Evolutionary conservation across 129 eudicot genomes (phyloP).

Genomic region (Apium graveolens): DNA sequence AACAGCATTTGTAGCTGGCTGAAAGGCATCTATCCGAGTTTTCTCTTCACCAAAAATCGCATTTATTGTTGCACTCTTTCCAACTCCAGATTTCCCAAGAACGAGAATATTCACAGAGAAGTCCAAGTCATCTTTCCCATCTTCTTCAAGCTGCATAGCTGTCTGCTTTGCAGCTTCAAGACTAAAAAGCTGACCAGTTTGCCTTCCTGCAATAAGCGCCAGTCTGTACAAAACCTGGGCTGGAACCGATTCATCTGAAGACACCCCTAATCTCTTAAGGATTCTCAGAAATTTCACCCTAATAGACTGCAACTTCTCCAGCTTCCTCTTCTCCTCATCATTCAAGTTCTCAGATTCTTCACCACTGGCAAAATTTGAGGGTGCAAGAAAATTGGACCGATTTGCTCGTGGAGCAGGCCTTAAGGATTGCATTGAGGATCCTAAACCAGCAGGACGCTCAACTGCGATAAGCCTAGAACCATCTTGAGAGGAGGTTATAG

Average conservation of each 20-base stretch:
- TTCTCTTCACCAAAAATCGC: constrained; percentile 86
- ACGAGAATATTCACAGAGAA: constrained; percentile 67
- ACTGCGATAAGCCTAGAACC: constrained; percentile 84
- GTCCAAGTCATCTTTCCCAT: constrained; percentile 46
- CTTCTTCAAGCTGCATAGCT: constrained; percentile 69
- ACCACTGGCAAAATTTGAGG: constrained; percentile 23
- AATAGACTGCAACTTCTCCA: constrained; percentile 65
- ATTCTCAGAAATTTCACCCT: constrained; percentile 85
- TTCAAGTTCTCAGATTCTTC: constrained; percentile 53
- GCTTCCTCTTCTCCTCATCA: constrained; percentile 82
- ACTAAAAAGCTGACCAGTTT: constrained; percentile 47
- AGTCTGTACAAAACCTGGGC: constrained; percentile 82
- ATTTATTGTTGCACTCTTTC: constrained; percentile 95
- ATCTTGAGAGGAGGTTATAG: constrained; percentile 71
- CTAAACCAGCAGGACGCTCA: constrained; percentile 94
- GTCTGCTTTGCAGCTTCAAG: constrained; percentile 68
- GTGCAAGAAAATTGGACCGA: constrained; percentile 39
- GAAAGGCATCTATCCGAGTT: constrained; percentile 61
- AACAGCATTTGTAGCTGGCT: constrained; percentile 53
- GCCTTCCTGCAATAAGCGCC: constrained; percentile 75
- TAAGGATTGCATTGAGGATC: constrained; percentile 55
- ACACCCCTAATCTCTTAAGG: constrained; percentile 67
- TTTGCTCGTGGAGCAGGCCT: constrained; percentile 55
- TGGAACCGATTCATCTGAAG: constrained; percentile 68
- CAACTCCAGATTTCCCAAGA: constrained; percentile 91